Evolutionary conservation across 225 moss, liverwort and hornwort genomes (phyloP).

Genomic region (Physcomitrium patens): DNA sequence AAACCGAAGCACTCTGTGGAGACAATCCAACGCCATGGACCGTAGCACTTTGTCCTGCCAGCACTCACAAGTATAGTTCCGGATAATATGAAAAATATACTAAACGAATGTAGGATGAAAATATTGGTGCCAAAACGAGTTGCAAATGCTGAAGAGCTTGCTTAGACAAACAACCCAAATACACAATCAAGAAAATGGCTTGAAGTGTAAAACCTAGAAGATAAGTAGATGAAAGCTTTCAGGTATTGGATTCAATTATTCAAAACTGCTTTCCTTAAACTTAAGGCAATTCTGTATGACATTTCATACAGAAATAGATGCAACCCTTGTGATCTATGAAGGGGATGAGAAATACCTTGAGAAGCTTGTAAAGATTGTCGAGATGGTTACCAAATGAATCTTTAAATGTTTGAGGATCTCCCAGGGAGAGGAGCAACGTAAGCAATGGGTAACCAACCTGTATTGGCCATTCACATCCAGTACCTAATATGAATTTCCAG

Average conservation of each 20-base stretch:
- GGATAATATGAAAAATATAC: conserved; percentile 27
- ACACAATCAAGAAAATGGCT: background rate
- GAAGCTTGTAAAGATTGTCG: conserved; percentile 87
- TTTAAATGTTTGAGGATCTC: conserved; percentile 82
- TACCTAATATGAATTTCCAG: conserved; percentile 12
- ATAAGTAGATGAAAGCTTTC: background rate
- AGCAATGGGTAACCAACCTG: conserved; percentile 98
- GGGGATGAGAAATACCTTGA: conserved; percentile 59
- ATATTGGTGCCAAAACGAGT: conserved; percentile 3
- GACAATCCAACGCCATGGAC: conserved; percentile 98
- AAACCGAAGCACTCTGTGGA: conserved; percentile 94
- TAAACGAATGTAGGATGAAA: conserved; percentile 3
- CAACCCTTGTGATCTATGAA: background rate
- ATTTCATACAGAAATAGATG: conserved; percentile 6
- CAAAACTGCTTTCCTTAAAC: background rate
- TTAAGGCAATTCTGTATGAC: background rate
- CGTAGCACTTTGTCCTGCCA: conserved; percentile 92
- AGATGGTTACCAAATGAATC: conserved; percentile 78
- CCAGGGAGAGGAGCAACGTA: conserved; percentile 92
- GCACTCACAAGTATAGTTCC: conserved; percentile 23
- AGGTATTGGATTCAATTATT: background rate
- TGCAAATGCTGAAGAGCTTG: background rate
- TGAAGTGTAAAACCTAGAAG: no score
- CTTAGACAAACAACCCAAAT: conserved; percentile 1
- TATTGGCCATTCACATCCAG: conserved; percentile 37